phyloP scores from a whole-genome alignment of 139 green algal species.

The Chlorella sp. region DNA sequence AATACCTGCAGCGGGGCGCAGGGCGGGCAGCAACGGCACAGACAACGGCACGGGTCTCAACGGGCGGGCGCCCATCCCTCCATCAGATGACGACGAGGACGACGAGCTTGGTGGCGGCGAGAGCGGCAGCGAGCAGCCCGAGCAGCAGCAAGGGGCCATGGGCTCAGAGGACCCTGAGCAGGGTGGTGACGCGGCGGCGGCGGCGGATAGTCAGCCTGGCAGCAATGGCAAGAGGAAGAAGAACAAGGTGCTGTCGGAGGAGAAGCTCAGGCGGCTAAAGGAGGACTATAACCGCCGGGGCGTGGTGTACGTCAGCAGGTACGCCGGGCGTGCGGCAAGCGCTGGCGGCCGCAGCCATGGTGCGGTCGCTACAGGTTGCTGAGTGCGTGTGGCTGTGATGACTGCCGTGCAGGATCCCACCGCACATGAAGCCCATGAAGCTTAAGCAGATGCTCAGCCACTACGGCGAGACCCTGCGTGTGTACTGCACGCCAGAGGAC shows the following conservation, averaged over 20 bases:
- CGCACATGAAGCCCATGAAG: constrained; percentile 86
- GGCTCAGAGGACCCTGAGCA: not conserved
- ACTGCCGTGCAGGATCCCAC: constrained; percentile 25
- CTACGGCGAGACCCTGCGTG: constrained; percentile 62
- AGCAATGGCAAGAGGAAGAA: not conserved
- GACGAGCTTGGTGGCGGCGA: not conserved
- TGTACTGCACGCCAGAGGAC: constrained; percentile 87
- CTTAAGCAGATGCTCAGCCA: constrained; percentile 77
- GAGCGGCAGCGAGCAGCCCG: too few relatives aligned
- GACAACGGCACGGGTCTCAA: too few relatives aligned
- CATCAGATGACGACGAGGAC: too few relatives aligned
- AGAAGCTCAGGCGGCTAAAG: constrained; percentile 45
- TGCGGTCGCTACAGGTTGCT: constrained; percentile 29
- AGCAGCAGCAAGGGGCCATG: too few relatives aligned
- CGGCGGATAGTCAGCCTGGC: too few relatives aligned
- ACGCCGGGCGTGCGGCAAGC: not conserved
- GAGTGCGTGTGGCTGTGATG: not conserved
- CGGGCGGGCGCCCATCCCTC: too few relatives aligned
- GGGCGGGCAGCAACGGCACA: too few relatives aligned
- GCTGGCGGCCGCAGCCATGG: constrained; percentile 44
- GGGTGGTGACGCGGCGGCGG: not conserved
- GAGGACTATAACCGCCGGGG: constrained; percentile 47
- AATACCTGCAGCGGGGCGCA: too few relatives aligned
- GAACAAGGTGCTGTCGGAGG: constrained; percentile 37
- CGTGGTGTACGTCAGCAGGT: constrained; percentile 79